Base-by-base conservation (phyloP, 768 basidiomycete species). In the Mycena chlorophos region DNA sequence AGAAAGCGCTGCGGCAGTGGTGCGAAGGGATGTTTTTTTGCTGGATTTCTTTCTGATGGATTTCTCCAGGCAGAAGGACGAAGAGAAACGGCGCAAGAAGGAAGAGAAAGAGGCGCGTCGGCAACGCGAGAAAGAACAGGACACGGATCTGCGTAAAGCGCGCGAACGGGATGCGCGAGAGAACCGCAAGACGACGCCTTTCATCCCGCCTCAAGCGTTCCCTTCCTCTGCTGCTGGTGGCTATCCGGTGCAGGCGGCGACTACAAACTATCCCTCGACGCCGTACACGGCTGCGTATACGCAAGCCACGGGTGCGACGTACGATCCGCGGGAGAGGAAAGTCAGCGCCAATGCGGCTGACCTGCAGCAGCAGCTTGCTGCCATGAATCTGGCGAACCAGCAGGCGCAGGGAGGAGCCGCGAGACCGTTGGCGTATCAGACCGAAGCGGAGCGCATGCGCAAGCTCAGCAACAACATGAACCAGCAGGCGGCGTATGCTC, bases 161-260 rank as follows among this genome's bases (percentile, higher is more conserved):
- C 82, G 85, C 42, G 86, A 85, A 58, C 74, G 76, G 38, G 85
- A 87, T 45, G 64, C 60, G 42, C 70, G 74, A 34, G 81, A 85
- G 63, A 78, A 83, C 46, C 77, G 83, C 48, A 80, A 77, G 63
- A 86, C n/a, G n/a, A n/a, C n/a, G n/a, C 83, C 62, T 79, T 83
- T 66, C 8, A 64, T 70, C 30, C 60, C 68, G 5, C 58, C 68
- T 38, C 66, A 54, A 63, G 64, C 67, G 17, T 74, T 76, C 63
- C 73, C 76, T n/a, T n/a, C n/a, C n/a, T n/a, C n/a, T 19, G 26
- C 55, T 26, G 71, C 59, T 47, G 65, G 63, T 16, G 47, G 50
- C n/a, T 16, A 46, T 19, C 54, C 30, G 27, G 52, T 52, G 19
- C 54, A 42, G 23, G 2, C 58, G 6, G 27, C 52, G 2, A 61